Evolutionary conservation across 331 rosid species (phyloP).

Genomic region (Cydonia oblonga): DNA sequence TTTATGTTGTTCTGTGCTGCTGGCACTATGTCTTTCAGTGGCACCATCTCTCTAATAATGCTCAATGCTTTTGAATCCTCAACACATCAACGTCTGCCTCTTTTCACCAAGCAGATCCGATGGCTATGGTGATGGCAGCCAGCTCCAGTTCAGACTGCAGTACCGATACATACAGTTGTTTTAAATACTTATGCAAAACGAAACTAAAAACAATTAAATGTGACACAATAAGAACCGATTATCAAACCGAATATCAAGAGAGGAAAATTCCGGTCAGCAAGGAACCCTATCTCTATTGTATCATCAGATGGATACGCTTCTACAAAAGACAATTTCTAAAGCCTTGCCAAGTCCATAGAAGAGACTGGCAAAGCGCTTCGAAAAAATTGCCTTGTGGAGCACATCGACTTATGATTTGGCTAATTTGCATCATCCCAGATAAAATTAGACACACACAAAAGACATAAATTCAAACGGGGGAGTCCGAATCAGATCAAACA

Average conservation of each 20-base stretch:
- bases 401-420: slow-evolving; percentile 63
- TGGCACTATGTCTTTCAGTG: slow-evolving; percentile 54
- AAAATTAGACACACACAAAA: neutral
- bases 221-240: no score
- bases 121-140: neutral
- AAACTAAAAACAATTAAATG: no score
- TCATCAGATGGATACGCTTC: slow-evolving; percentile 52
- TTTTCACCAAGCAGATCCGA: neutral
- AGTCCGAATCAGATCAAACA: neutral
- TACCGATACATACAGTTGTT: neutral
- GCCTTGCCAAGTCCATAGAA: slow-evolving; percentile 9
- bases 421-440: slow-evolving; percentile 63
- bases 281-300: slow-evolving; percentile 39
- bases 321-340: slow-evolving; percentile 21
- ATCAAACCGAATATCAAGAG: no score
- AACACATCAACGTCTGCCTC: neutral
- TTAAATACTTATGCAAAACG: neutral
- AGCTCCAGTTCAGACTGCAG: neutral
- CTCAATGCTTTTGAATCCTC: neutral
- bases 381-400: slow-evolving; percentile 37
- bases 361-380: neutral
- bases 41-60: slow-evolving; percentile 10
- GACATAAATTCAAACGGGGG: neutral
- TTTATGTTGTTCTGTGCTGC: slow-evolving; percentile 79
- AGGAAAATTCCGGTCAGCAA: slow-evolving; percentile 42